Conservation (phyloP, 163 green algal species). For the Scenedesmus sp. region DNA sequence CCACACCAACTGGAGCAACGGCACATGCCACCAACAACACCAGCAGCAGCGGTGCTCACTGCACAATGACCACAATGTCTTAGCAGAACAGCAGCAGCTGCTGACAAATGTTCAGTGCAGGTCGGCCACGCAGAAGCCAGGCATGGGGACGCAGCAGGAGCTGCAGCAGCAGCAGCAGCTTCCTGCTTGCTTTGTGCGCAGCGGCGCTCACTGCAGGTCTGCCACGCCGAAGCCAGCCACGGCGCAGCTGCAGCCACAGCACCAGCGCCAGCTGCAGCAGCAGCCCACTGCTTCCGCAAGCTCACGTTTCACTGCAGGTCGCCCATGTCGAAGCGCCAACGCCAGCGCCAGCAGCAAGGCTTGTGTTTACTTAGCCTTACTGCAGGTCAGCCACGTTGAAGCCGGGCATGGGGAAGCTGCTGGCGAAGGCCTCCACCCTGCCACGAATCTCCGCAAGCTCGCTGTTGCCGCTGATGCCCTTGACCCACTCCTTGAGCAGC, state of each 20-base stretch:
- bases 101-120: too few relatives aligned
- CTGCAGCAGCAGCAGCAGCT: neutral
- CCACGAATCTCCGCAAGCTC: conserved; percentile 79
- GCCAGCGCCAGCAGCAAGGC: too few relatives aligned
- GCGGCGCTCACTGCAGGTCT: conserved; percentile 4
- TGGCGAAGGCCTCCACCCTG: conserved; percentile 89
- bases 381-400: conserved; percentile 65
- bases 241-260: conserved; percentile 83
- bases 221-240: conserved; percentile 91
- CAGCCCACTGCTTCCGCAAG: too few relatives aligned
- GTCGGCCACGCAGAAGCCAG: too few relatives aligned
- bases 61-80: too few relatives aligned
- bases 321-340: too few relatives aligned
- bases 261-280: too few relatives aligned
- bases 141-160: neutral
- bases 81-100: neutral
- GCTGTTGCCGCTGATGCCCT: conserved; percentile 78
- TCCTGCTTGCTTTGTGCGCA: too few relatives aligned
- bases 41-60: too few relatives aligned
- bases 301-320: too few relatives aligned
- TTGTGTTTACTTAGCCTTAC: neutral
- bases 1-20: too few relatives aligned
- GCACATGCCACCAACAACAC: too few relatives aligned
- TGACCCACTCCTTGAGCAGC: conserved; percentile 91
- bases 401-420: conserved; percentile 94